Base-by-base conservation (phyloP, 106 monocot genomes). In the Chionographis japonica region DNA sequence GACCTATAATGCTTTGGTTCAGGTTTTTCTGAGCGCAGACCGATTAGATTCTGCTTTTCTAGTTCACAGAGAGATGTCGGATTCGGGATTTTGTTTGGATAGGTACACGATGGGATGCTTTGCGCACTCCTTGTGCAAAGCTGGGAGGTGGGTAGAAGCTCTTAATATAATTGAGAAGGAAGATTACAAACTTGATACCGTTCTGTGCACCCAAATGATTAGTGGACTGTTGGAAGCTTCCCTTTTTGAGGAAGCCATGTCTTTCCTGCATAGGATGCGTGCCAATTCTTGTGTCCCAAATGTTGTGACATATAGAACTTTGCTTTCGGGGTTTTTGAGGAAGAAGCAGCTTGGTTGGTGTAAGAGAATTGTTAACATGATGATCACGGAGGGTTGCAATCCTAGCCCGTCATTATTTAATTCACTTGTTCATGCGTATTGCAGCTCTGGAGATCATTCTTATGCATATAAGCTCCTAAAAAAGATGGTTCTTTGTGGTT, bases 331-430 rank as follows among this genome's bases (percentile, higher is more conserved):
- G 3, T 93, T 98, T 77, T 53, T 98, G 68, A 87, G 61, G 57
- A 92, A 90, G 50, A 80, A 85, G 58, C 97, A 98, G 72, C 84
- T 98, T 20, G 92, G 97, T 27, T 93, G 97, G 92, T 98, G 97
- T 59, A 98, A 98, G 80, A 79, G 92, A 66, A 83, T 98, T 42
- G 37, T 93, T 20, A 90, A 87, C 51, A 90, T 83, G 84, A 98
- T 93, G 92, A 81, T 88, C 46, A 85, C 56, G 4, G 97, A 98
- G 70, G 97, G 97, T 50, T 92, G 86, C 56, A 62, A 73, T 79
- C 92, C 97, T 19, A 90, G 46, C 58, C 73, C 69, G 2, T 74
- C 81, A 37, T 69, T 98, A 59, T 98, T 98, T 67, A 90, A 93
- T 74, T 89, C 87, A 54, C 92, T 98, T 59, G 50, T 93, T 69